Conservation (phyloP, 2,329 filamentous ascomycete genomes). For the Fusarium udum region DNA sequence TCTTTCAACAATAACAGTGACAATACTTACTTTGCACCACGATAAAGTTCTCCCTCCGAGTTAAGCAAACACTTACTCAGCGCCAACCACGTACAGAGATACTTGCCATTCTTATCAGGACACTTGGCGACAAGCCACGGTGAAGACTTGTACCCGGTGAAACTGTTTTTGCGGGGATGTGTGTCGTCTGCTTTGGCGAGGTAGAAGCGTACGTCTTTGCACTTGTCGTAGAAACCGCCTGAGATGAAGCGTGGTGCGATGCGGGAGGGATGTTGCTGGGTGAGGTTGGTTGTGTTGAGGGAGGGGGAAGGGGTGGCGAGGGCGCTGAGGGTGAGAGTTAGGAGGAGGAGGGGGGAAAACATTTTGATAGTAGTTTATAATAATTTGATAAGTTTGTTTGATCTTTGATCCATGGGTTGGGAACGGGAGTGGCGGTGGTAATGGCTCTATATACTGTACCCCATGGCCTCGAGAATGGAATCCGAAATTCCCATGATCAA, state of each 20-base stretch:
- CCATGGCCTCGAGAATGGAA: not conserved
- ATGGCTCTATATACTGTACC: not conserved
- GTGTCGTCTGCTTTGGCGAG: slow-evolving; percentile 19
- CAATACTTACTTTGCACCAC: slow-evolving; percentile 3
- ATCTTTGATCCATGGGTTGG: not conserved
- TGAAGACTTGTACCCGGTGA: slow-evolving; percentile 12
- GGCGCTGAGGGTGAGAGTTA: not conserved
- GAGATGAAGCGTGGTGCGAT: not conserved
- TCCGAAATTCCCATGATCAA: not conserved
- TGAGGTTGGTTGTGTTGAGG: not conserved
- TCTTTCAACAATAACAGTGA: too few relatives aligned
- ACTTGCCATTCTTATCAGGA: slow-evolving; percentile 12
- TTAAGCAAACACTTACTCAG: slow-evolving; percentile 33
- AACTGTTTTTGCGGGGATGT: not conserved
- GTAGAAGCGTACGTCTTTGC: slow-evolving; percentile 28
- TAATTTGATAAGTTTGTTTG: not conserved
- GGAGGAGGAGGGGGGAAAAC: not conserved
- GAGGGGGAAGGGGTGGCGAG: not conserved
- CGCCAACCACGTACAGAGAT: slow-evolving; percentile 25
- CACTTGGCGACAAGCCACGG: slow-evolving; percentile 27
- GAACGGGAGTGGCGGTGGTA: not conserved
- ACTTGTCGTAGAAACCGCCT: slow-evolving; percentile 22
- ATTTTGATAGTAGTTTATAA: not conserved
- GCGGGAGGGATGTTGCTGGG: not conserved
- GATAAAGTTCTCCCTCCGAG: slow-evolving; percentile 8